Percentiles rank a stretch among this genome's conserved stretches.
Evolutionary conservation across 176 grass and related monocot genomes (phyloP).

Genomic region (Zizania latifolia): DNA sequence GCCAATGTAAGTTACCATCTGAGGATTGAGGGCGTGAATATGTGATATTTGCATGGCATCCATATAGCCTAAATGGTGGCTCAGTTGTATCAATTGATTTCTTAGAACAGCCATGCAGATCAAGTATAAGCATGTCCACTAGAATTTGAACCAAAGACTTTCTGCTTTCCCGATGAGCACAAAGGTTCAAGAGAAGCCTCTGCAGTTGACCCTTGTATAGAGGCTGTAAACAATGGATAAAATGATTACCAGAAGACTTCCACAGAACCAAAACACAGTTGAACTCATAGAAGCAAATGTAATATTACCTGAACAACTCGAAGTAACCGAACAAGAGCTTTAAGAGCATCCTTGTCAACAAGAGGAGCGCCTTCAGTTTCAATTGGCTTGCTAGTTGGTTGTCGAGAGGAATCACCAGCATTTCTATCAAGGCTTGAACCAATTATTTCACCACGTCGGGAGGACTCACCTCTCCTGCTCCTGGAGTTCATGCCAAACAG

Average conservation of each 20-base stretch:
- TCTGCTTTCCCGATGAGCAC: constrained; percentile 83
- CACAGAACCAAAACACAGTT: not conserved
- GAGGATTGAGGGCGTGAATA: constrained; percentile 91
- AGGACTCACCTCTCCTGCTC: constrained; percentile 83
- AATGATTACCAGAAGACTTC: not conserved
- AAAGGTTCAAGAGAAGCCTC: constrained; percentile 90
- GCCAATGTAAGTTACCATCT: constrained; percentile 64
- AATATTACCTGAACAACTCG: constrained; percentile 89
- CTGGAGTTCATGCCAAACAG: constrained; percentile 88
- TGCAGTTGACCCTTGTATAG: constrained; percentile 93
- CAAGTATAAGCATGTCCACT: constrained; percentile 97
- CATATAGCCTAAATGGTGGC: constrained; percentile 85
- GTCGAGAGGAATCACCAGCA: constrained; percentile 56
- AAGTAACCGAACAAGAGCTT: constrained; percentile 81
- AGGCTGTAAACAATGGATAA: constrained; percentile 50
- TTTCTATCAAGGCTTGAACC: constrained; percentile 50
- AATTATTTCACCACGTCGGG: constrained; percentile 56
- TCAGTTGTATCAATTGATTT: constrained; percentile 54
- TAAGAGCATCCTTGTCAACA: constrained; percentile 77
- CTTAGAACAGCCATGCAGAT: constrained; percentile 58
- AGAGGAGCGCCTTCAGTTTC: constrained; percentile 87
- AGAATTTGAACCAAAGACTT: constrained; percentile 81
- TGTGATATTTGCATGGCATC: constrained; percentile 85
- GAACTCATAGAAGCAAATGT: not conserved
- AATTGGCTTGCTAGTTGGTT: constrained; percentile 60